Base-by-base conservation (phyloP, 192 early-diverging fungal genomes). In the Podochytrium sp. region DNA sequence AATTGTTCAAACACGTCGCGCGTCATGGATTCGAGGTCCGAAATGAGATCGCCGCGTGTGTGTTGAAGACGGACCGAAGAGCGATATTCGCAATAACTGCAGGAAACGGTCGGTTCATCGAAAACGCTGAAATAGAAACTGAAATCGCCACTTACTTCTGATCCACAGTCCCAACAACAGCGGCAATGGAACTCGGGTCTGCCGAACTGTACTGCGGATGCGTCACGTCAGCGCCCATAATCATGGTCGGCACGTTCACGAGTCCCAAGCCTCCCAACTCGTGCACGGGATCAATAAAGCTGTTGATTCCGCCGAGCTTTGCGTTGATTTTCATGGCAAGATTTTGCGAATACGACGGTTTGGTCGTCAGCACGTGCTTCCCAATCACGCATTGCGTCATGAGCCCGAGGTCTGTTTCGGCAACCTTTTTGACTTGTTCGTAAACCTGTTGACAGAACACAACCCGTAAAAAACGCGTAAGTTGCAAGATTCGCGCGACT, bases 301-400 rank as follows among this genome's bases (percentile, higher is more conserved):
- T 65, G 20, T 89, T 85, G 25, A 73, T 41, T 0, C 90, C 90
- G 43, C 90, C 90, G 16, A 91, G 80, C 74, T 91, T 91, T 14
- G 80, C 76, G 75, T 91, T 91, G 56, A 90, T 78, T 64, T 91
- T 91, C 30, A 90, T 67, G 32, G 90, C 91, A 3, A 98, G 84
- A 71, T 98, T 98, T 34, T 90, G 91, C 49, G 91, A 87, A 81
- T 95, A 95, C 78, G 94, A 92, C 40, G 83, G 81, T 68, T 89
- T 93, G 23, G 80, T 63, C 1, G 60, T 42, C 2, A 64, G 64
- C 14, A 91, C 81, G 56, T 94, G 84, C 69, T 83, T 91, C 27
- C 78, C 76, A 58, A 87, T 89, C 74, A 96, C 84, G 83, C 94
- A 95, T 82, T 98, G 96, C 12, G 94, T 93, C 10, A 92, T 83